phyloP scores from a whole-genome alignment of 805 yeast species.

The Scheffersomyces spartinae region DNA sequence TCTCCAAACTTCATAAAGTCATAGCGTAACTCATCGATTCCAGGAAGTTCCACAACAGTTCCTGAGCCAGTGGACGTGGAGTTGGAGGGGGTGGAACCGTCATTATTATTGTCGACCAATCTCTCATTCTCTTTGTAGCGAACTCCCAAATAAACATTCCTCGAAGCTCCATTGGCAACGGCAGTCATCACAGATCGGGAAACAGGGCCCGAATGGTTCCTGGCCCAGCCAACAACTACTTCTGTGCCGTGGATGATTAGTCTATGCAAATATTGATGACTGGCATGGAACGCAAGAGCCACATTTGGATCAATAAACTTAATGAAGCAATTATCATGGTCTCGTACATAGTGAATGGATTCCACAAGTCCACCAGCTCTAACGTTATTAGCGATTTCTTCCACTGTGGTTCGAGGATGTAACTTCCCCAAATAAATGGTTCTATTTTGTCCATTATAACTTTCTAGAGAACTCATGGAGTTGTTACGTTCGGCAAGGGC shows the following conservation, averaged over 20 bases:
- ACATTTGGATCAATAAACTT: conserved; percentile 55
- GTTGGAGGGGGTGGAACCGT: no score
- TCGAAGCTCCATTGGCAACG: conserved; percentile 62
- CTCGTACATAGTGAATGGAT: conserved; percentile 37
- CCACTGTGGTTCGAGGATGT: conserved; percentile 51
- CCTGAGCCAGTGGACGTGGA: no score
- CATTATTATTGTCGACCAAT: no score
- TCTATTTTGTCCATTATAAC: conserved; percentile 39
- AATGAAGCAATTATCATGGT: conserved; percentile 51
- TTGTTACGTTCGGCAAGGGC: no score
- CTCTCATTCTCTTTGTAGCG: no score
- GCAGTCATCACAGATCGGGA: conserved; percentile 45
- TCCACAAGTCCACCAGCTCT: conserved; percentile 69
- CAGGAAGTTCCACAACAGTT: no score
- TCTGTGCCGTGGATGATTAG: conserved; percentile 50
- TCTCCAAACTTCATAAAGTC: conserved; percentile 61
- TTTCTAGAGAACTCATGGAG: conserved; percentile 10
- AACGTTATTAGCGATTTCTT: conserved; percentile 65
- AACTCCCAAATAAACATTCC: conserved; percentile 70
- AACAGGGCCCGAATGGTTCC: conserved; percentile 54
- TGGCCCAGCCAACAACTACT: conserved; percentile 61
- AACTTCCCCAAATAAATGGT: conserved; percentile 61
- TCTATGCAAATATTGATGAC: conserved; percentile 44
- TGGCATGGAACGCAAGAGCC: conserved; percentile 57
- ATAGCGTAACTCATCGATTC: conserved; percentile 35